Evolutionary conservation across 306 rosid species (phyloP).

Genomic region (Lathyrus tuberosus): DNA sequence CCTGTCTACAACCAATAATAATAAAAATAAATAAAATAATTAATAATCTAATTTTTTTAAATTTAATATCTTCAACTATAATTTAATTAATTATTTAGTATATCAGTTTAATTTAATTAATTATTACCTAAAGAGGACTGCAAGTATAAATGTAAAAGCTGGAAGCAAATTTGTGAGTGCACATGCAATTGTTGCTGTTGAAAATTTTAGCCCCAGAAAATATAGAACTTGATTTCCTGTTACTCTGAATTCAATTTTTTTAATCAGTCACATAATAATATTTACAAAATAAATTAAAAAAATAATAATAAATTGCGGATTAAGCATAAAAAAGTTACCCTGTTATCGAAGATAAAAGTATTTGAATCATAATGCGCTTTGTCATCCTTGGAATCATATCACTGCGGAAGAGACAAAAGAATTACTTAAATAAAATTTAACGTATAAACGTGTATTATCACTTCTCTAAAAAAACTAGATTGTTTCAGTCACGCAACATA

Average conservation of each 20-base stretch:
- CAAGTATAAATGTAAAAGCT: conserved; percentile 87
- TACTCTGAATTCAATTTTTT: conserved; percentile 53
- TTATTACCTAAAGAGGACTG: conserved; percentile 59
- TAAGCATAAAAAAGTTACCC: conserved; percentile 54
- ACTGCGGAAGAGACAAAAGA: conserved; percentile 38
- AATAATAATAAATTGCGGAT: neutral
- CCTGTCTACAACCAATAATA: conserved; percentile 57
- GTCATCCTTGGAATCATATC: conserved; percentile 69
- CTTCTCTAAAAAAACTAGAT: neutral
- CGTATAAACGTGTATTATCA: neutral
- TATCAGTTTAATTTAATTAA: neutral
- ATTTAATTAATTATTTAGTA: neutral
- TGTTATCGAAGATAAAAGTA: conserved; percentile 66
- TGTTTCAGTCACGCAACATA: conserved; percentile 32
- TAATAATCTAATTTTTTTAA: neutral
- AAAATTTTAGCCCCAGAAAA: conserved; percentile 65
- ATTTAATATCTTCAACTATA: neutral
- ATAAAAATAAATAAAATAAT: neutral
- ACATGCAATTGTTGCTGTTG: conserved; percentile 65
- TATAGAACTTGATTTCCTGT: conserved; percentile 69
- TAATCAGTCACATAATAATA: too few species aligned
- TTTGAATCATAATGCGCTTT: conserved; percentile 55
- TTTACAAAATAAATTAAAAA: too few species aligned
- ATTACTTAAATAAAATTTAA: neutral
- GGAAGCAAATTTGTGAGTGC: conserved; percentile 81